These are phyloP conservation scores for Diplodia sapinea DNA, from an alignment of 2,329 filamentous ascomycete species.

Conservation along the genomic window DNA sequence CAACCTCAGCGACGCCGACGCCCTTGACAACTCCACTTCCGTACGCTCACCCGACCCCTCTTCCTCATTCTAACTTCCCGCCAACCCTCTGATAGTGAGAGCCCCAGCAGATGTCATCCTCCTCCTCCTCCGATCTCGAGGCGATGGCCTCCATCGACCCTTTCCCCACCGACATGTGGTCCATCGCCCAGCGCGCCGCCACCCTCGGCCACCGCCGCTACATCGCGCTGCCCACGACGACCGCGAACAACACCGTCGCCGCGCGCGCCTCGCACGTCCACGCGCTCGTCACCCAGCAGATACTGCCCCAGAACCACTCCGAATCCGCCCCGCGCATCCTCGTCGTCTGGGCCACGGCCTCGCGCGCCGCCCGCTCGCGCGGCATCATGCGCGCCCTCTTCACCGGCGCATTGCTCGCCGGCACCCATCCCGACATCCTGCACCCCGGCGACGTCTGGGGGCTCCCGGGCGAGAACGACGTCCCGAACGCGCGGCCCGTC, in stretches of 20 bases:
- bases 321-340: neutral
- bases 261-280: neutral
- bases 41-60: neutral
- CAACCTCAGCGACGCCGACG: neutral
- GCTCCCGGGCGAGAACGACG: too few relatives aligned
- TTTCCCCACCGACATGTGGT: neutral
- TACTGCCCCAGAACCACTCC: neutral
- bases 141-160: neutral
- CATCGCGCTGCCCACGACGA: neutral
- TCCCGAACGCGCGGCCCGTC: neutral
- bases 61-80: neutral
- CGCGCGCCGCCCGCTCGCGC: neutral
- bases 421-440: neutral
- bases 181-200: neutral
- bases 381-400: neutral
- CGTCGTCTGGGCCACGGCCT: neutral
- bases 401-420: neutral
- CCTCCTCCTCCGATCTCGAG: neutral
- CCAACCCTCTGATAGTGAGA: neutral
- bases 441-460: neutral
- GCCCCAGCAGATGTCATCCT: neutral
- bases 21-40: neutral
- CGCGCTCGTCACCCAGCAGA: neutral
- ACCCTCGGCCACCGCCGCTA: neutral
- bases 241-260: neutral